A percentile compares a stretch with the other conserved stretches of the same genome.
phyloP scores from a whole-genome alignment of 768 basidiomycete genomes.

The Mycena alexandri region DNA sequence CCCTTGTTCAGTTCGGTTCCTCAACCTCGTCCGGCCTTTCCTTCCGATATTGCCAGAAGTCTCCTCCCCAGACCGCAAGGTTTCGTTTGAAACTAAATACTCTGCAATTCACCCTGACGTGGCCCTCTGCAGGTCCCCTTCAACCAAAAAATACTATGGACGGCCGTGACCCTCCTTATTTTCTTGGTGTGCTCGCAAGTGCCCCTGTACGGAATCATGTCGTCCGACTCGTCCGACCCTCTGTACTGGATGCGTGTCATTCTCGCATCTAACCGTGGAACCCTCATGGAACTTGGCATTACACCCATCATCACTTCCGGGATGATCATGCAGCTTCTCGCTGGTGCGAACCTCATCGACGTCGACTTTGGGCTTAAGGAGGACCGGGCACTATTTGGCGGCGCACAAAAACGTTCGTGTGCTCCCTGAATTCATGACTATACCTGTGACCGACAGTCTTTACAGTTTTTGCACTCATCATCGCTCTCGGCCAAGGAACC shows the following conservation, averaged over 20 bases:
- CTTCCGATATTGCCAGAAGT: slow-evolving; percentile 97
- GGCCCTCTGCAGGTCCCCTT: slow-evolving; percentile 81
- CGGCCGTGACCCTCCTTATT: slow-evolving; percentile 97
- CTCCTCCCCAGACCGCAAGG: slow-evolving; percentile 97
- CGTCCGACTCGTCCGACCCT: slow-evolving; percentile 98
- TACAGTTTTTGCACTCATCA: slow-evolving; percentile 95
- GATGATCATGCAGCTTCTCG: slow-evolving; percentile 99
- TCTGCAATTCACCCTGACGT: slow-evolving; percentile 21
- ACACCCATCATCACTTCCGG: slow-evolving; percentile 97
- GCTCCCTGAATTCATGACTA: not conserved
- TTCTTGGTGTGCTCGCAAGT: slow-evolving; percentile 99
- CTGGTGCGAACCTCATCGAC: slow-evolving; percentile 97
- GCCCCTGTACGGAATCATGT: slow-evolving; percentile 99
- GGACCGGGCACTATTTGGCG: slow-evolving; percentile 94
- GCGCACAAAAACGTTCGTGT: slow-evolving; percentile 92
- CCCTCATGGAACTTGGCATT: slow-evolving; percentile 99
- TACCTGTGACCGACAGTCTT: not conserved
- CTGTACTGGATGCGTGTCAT: slow-evolving; percentile 99
- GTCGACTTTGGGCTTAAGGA: slow-evolving; percentile 98
- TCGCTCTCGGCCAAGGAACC: slow-evolving; percentile 95
- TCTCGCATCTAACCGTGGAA: slow-evolving; percentile 97
- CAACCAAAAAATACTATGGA: slow-evolving; percentile 99
- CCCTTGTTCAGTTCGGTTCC: slow-evolving; percentile 82
- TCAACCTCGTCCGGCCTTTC: slow-evolving; percentile 98
- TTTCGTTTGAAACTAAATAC: slow-evolving; percentile 48